Base-by-base conservation (phyloP, 305 asterid species). In the Fraxinus baroniana region DNA sequence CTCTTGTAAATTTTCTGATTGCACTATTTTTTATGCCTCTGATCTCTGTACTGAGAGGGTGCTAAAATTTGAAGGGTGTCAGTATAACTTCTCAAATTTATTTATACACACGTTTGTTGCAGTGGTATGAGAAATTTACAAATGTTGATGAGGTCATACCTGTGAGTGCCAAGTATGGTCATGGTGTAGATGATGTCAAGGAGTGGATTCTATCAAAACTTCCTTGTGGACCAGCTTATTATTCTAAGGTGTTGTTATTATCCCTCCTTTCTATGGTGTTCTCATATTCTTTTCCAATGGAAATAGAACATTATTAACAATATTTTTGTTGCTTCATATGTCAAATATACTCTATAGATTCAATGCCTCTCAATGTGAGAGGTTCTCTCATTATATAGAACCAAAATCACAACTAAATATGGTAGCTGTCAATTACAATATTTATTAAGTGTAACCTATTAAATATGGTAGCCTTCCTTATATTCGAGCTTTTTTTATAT, bases 151-250 rank as follows among this genome's bases (percentile, higher is more conserved):
- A 95, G 89, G 99, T 95, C 81, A 95, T 95, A 87, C 99, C 99
- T 13, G 98, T 95, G 88, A 94, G 99, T 88, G 98, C 98, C 82
- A 95, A 94, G 87, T 95, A 91, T 89, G 99, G 98, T 79, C 95
- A 94, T 37, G 99, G 99, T 64, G 93, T 95, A 72, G 99, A 95
- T 35, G 99, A 95, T 81, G 88, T 95, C 84, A 95, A 91, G 89
- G 99, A 95, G 73, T 95, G 99, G 99, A 94, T 95, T 88, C 83
- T 96, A 81, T 91, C 98, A 17, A 96, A 96, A 84, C 97, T 96
- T 87, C 99, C 98, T 74, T 35, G 17, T 2, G 99, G 97, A 22
- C 98, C 99, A 74, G 96, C 98, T 87, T 92, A 89, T 85, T 94
- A 94, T 86, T 95, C 98, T 79, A 95, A 94, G 99, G 99, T 94